Evolutionary conservation across 192 early-diverging fungal genomes (phyloP), one percentile per base, ranked within the genome.

Genomic region (Coemansia sp.): DNA sequence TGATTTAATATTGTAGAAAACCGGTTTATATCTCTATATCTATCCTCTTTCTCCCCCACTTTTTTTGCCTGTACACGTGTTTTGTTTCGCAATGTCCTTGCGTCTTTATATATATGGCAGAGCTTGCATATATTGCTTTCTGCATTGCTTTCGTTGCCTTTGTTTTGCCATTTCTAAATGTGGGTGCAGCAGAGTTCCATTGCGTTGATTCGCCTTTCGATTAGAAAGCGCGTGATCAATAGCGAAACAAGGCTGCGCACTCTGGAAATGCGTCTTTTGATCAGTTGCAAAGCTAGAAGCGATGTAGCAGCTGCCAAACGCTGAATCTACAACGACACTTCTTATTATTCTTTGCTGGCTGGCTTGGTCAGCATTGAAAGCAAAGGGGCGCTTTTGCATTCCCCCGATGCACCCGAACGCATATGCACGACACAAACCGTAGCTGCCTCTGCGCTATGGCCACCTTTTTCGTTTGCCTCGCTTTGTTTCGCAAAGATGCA

Each of bases 51-150:
- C 45, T 48, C 17, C 3, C 12, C 3, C 3, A 15, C 14, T 48
- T 12, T 36, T 59, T 33, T 36, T 59, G 11, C 11, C 8, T 36
- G 57, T 36, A 15, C 57, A 59, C 57, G 34, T 59, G 57, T 59
- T 32, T 34, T 36, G 36, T 33, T 36, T 59, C 12, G 14, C 4
- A 48, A 15, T 48, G 12, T 57, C 17, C 2, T 37, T 37, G 15
- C 36, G 57, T n/a, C 7, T 36, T 59, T 41, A 41, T 61, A 39
- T 61, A 20, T 43, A 5, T 41, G 45, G 3, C 14, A 28, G 22
- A 28, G 45, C 45, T 48, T 48, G 45, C 45, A 48, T 48, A 56
- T 35, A 56, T 56, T 56, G 55, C 35, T 68, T 34, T 68, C 65
- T 52, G 65, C 67, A 64, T 56, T 56, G 55, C 55, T 54, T 22